Evolutionary conservation across 129 eudicot species (phyloP), one percentile per base, ranked within the genome.

Genomic region (Arctium minus): DNA sequence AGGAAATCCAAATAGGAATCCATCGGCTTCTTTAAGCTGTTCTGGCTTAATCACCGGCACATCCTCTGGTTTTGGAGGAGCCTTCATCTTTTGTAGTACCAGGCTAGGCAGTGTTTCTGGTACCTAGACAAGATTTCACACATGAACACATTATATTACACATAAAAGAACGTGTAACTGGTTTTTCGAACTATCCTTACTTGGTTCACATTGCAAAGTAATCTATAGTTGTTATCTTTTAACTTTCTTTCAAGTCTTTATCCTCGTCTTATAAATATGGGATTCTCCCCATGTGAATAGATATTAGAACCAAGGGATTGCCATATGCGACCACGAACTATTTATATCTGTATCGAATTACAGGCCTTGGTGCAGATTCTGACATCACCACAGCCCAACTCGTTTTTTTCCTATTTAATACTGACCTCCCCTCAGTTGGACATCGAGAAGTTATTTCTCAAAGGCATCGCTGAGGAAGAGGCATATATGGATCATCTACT

Each of bases 1-100:
- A 70, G 98, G 98, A 60, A 90, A 92, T 15, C 98, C 98, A 65
- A 94, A 94, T 42, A 94, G 53, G 76, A 92, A 94, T 33, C 98
- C 98, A 86, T 94, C 98, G 31, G 98, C 98, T 76, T 94, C 97
- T 74, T 74, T 79, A 56, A 94, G 89, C 79, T 94, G 93, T 42
- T 92, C 91, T 1, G 95, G 98, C 48, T 40, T 83, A 36, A 94
- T 92, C 79, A 80, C 93, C 27, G 93, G 89, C 77, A 94, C 93
- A 82, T 94, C 97, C 78, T 86, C 86, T 42, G 98, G 53, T 77
- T 92, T 92, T 9, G 87, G 78, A 64, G 95, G 98, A 84, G 98
- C 98, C 76, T 90, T 94, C 95, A 94, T 92, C 86, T 94, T 94
- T 67, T 89, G 82, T 73, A 94, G 74, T 5, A 92, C 85, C 36